phyloP scores from a whole-genome alignment of 208 protist genomes.

The Lotmaria passim region DNA sequence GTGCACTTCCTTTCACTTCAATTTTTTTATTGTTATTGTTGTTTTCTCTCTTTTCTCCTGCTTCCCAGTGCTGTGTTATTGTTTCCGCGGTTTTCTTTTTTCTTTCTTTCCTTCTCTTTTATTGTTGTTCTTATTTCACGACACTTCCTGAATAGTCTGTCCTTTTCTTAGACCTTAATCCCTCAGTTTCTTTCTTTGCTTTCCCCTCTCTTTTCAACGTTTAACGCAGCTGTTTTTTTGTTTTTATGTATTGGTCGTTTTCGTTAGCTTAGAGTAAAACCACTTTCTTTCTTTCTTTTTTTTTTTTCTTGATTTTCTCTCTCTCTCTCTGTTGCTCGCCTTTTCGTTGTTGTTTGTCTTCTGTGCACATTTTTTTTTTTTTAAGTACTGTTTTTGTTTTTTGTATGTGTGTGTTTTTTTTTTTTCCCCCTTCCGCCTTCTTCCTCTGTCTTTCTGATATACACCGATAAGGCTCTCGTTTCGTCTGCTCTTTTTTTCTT shows the following conservation, averaged over 20 bases:
- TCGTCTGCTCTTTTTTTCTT: conserved; percentile 22
- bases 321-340: too few relatives aligned
- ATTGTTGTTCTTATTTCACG: background rate
- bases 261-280: background rate
- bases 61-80: too few relatives aligned
- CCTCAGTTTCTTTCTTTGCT: conserved; percentile 3
- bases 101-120: background rate
- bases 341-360: too few relatives aligned
- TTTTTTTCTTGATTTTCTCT: background rate
- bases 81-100: background rate
- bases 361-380: conserved; percentile 5
- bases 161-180: too few relatives aligned
- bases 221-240: too few relatives aligned
- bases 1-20: background rate
- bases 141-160: too few relatives aligned
- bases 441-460: background rate
- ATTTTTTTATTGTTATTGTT: conserved; percentile 1
- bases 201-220: background rate
- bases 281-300: background rate
- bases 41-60: too few relatives aligned
- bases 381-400: background rate
- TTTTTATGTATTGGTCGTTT: background rate
- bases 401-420: background rate
- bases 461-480: too few relatives aligned
- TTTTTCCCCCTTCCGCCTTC: conserved; percentile 1